Conservation (phyloP, 768 basidiomycete genomes). For the Trametes cubensis region DNA sequence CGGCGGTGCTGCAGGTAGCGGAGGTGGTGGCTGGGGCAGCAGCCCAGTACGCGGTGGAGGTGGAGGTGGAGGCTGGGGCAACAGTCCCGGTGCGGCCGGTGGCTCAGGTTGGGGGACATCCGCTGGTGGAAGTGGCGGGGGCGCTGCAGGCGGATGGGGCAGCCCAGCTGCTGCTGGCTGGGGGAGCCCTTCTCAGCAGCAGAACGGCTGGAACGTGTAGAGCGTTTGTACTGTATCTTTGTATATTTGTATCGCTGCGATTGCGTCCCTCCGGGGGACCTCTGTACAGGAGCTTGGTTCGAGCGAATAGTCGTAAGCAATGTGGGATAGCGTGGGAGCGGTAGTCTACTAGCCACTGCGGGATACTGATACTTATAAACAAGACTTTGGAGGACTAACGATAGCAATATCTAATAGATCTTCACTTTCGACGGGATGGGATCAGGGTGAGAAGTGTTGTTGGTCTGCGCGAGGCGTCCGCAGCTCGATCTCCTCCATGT, state of each 20-base stretch:
- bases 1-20: constrained; percentile 28
- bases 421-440: no score
- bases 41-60: constrained; percentile 4
- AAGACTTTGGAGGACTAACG: neutral
- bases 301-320: neutral
- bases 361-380: neutral
- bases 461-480: constrained; percentile 20
- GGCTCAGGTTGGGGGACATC: constrained; percentile 13
- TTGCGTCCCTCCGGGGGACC: constrained; percentile 9
- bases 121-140: constrained; percentile 3
- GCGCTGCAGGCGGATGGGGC: constrained; percentile 14
- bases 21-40: constrained; percentile 26
- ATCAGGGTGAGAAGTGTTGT: neutral
- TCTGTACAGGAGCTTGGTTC: neutral
- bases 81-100: constrained; percentile 2
- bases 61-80: constrained; percentile 28
- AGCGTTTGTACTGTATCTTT: neutral
- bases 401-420: no score
- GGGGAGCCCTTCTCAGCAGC: constrained; percentile 33
- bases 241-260: constrained; percentile 3
- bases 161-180: constrained; percentile 30
- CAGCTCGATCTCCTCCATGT: constrained; percentile 36
- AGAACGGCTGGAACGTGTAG: constrained; percentile 38
- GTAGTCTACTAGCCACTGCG: neutral
- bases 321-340: neutral